phyloP scores from a whole-genome alignment of 441 rosid genomes.

The Jatropha podagrica region DNA sequence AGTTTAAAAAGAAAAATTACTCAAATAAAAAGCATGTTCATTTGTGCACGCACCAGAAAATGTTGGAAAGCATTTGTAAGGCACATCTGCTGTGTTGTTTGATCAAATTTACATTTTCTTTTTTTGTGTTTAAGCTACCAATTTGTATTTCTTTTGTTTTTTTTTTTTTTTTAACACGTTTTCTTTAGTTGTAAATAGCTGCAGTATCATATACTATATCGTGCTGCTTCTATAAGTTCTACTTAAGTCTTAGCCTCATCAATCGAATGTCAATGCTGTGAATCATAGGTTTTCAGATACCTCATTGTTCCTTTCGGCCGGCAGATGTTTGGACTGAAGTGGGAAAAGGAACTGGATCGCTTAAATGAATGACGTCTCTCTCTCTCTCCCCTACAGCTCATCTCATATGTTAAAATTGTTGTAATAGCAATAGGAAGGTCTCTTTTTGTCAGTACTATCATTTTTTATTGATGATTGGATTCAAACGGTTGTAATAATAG shows the following conservation, averaged over 20 bases:
- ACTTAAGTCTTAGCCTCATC: background rate
- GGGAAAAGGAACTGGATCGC: conserved; percentile 76
- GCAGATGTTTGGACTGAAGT: conserved; percentile 80
- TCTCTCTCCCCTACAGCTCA: background rate
- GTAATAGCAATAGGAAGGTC: background rate
- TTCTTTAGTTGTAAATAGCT: too few relatives aligned
- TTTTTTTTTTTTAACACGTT: too few relatives aligned
- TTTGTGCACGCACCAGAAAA: background rate
- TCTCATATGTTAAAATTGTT: background rate
- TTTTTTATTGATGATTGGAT: background rate
- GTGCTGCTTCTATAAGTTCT: too few relatives aligned
- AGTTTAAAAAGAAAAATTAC: background rate
- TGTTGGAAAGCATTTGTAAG: background rate
- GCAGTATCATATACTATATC: too few relatives aligned
- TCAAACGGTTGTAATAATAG: background rate
- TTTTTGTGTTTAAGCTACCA: background rate
- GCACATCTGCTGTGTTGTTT: background rate
- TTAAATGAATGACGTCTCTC: conserved; percentile 36
- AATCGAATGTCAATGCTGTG: background rate
- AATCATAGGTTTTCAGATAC: conserved; percentile 68
- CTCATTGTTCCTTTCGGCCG: conserved; percentile 90
- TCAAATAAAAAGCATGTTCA: background rate
- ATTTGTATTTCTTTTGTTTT: too few relatives aligned
- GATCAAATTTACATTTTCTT: too few relatives aligned
- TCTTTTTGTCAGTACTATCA: too few relatives aligned